Base-by-base conservation (phyloP, 192 early-diverging fungal species). In the Mortierella antarctica region DNA sequence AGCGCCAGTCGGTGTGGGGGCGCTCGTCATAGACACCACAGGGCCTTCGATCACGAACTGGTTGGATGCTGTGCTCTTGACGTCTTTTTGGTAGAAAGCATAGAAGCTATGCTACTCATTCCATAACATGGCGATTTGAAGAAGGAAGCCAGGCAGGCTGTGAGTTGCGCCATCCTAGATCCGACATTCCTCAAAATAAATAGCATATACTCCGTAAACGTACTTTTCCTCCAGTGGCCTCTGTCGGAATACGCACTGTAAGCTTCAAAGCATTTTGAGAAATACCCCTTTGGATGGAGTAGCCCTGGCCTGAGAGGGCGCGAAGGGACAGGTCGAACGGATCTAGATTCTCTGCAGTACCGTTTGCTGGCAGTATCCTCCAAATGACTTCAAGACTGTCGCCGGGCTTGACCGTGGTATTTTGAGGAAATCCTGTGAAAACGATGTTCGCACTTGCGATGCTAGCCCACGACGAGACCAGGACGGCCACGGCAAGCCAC, bases 181-280 rank as follows among this genome's bases (percentile, higher is more conserved):
- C 17, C 2, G 9, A 23, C 15, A 41, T 59, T 15, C 57, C 23
- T 59, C 39, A 59, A 58, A 7, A 5, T 23, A n/a, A 13, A 52
- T 17, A 15, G 13, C 40, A 52, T 2, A 14, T n/a, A 10, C 6
- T 40, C 23, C 21, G 17, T 23, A 42, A 50, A 46, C 56, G 21
- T 76, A 76, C 74, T n/a, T 18, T n/a, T 44, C 77, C 77, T 48
- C 77, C 77, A 23, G 77, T 80, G 12, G 65, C 70, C 3, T 44
- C 20, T 2, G 44, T 11, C 7, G 77, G 77, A 31, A 80, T 72
- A 5, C 15, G 15, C 12, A 67, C 60, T 3, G 0, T 9, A 8
- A 62, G 9, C 5, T 18, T 44, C 14, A 42, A 6, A 6, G 7
- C 9, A 11, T 6, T 12, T 49, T 80, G 77, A 6, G 60, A 1